Conservation (phyloP, 116 monocot species). For the Iris pallida region DNA sequence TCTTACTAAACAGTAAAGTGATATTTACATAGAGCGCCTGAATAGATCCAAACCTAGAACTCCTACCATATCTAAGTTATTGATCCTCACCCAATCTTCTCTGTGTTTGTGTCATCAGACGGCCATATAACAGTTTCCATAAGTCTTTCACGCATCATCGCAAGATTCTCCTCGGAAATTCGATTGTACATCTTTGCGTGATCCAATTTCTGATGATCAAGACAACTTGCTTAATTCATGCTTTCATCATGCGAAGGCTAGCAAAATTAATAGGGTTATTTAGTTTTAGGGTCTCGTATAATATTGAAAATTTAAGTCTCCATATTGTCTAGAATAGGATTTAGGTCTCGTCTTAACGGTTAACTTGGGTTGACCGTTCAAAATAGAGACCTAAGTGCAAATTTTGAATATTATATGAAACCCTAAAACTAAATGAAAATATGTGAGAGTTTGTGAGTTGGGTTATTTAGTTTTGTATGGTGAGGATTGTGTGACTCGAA, state of each 20-base stretch:
- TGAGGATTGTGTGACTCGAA: no score
- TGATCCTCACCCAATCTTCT: constrained; percentile 50
- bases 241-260: neutral
- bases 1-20: neutral
- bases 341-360: no score
- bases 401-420: no score
- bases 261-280: constrained; percentile 1
- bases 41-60: neutral
- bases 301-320: no score
- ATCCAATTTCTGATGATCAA: constrained; percentile 65
- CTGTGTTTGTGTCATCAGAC: constrained; percentile 79
- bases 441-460: no score
- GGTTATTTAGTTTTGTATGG: no score
- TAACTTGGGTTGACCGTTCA: no score
- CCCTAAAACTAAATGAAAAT: no score
- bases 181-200: constrained; percentile 83
- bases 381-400: no score
- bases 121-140: constrained; percentile 96
- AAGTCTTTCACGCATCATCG: constrained; percentile 82
- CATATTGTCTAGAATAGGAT: no score
- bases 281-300: no score
- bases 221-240: neutral
- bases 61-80: neutral
- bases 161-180: constrained; percentile 79
- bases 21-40: neutral